These are phyloP conservation scores for Xerocomellus chrysenteron DNA, from an alignment of 768 basidiomycete species.

Conservation along the genomic window DNA sequence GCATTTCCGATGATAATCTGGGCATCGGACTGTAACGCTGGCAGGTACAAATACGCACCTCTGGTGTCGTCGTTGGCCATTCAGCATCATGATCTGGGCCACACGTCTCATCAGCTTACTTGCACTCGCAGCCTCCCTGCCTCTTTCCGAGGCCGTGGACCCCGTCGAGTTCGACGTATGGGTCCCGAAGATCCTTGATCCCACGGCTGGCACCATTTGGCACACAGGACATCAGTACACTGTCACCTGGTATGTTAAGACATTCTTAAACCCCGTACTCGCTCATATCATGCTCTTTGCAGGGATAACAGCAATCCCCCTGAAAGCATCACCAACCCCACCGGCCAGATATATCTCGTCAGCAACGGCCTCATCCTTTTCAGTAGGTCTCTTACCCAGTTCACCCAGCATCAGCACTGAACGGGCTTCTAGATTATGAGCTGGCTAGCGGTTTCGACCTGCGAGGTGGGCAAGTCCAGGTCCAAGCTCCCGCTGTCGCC, in stretches of 20 bases:
- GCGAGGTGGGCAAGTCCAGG: constrained; percentile 19
- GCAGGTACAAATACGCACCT: constrained; percentile 3
- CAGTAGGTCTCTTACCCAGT: constrained; percentile 18
- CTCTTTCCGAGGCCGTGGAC: background rate
- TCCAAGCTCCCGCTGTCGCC: constrained; percentile 31
- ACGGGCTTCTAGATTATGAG: background rate
- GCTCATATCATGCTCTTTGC: background rate
- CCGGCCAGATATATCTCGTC: constrained; percentile 31
- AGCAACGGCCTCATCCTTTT: constrained; percentile 19
- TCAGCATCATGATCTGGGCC: constrained; percentile 1
- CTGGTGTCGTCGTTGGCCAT: background rate
- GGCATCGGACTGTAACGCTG: too few species aligned
- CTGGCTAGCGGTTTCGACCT: constrained; percentile 33
- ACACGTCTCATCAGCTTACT: constrained; percentile 5
- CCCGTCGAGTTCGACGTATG: constrained; percentile 23
- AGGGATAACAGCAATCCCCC: constrained; percentile 35
- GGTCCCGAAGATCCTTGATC: constrained; percentile 25
- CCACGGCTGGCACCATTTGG: background rate
- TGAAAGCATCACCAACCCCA: constrained; percentile 32
- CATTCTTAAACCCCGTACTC: background rate
- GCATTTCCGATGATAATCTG: too few species aligned
- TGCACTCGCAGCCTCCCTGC: constrained; percentile 7
- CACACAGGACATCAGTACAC: fast-evolving
- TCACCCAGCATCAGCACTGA: constrained; percentile 6
- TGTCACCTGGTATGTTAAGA: constrained; percentile 30